Conservation (phyloP, 371 early-diverging fungal species). For the Mucor lusitanicus region DNA sequence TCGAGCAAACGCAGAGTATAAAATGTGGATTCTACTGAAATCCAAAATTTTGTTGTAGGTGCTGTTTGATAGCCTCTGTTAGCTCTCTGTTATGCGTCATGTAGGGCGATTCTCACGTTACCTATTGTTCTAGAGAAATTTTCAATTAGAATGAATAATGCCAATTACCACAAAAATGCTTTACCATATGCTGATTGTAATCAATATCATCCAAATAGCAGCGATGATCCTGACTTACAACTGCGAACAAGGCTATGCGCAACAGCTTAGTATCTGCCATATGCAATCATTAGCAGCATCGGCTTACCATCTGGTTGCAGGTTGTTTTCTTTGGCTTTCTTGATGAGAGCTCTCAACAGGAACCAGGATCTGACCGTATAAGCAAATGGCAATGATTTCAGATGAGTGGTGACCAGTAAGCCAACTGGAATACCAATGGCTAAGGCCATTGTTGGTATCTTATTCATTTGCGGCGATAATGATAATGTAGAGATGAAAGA, state of each 20-base stretch:
- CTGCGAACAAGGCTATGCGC: conserved; percentile 31
- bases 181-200: conserved; percentile 52
- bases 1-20: conserved; percentile 44
- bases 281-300: too few relatives aligned
- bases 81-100: not conserved
- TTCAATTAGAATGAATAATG: conserved; percentile 3
- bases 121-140: conserved; percentile 36
- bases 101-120: conserved; percentile 11
- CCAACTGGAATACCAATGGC: conserved; percentile 14
- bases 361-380: conserved; percentile 47
- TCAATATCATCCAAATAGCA: conserved; percentile 49
- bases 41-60: conserved; percentile 63
- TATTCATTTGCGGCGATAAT: not conserved
- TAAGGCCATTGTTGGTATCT: conserved; percentile 6
- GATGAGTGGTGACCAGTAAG: conserved; percentile 24
- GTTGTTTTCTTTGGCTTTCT: conserved; percentile 27
- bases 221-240: conserved; percentile 33
- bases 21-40: conserved; percentile 50
- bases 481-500: not conserved
- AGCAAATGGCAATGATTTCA: conserved; percentile 39
- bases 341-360: conserved; percentile 28
- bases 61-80: conserved; percentile 15
- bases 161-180: not conserved
- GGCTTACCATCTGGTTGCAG: conserved; percentile 34
- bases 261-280: not conserved